A percentile compares a stretch with the other conserved stretches of the same genome.
Evolutionary conservation across 306 rosid species (phyloP).

Genomic region (Clitoria ternatea): DNA sequence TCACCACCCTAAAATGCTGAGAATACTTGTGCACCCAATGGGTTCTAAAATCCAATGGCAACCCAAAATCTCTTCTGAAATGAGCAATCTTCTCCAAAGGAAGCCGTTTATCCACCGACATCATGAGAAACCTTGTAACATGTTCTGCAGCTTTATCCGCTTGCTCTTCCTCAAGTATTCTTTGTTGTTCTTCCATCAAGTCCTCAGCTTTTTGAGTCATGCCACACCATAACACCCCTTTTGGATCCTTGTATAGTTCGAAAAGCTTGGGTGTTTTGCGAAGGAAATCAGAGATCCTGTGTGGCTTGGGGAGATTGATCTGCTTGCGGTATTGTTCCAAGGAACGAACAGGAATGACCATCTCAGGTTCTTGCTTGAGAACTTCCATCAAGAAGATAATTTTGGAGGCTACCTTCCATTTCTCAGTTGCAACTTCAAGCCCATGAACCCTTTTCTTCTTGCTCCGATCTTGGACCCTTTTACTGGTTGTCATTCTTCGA

Average conservation of each 20-base stretch:
- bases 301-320: conserved; percentile 76
- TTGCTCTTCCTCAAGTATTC: conserved; percentile 33
- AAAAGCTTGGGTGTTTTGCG: conserved; percentile 61
- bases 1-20: conserved; percentile 46
- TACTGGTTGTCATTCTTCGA: conserved; percentile 40
- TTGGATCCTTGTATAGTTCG: conserved; percentile 52
- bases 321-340: conserved; percentile 51
- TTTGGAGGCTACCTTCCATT: conserved; percentile 50
- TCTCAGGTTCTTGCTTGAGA: conserved; percentile 66
- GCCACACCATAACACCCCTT: conserved; percentile 67
- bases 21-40: conserved; percentile 71
- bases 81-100: conserved; percentile 52
- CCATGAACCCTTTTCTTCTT: conserved; percentile 57
- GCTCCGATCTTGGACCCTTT: conserved; percentile 43
- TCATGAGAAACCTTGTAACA: conserved; percentile 74
- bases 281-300: conserved; percentile 63
- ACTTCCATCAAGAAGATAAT: conserved; percentile 59
- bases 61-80: conserved; percentile 38
- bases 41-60: conserved; percentile 35
- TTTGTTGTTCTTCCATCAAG: conserved; percentile 51
- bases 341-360: conserved; percentile 58
- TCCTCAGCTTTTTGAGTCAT: conserved; percentile 55
- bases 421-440: conserved; percentile 70
- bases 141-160: conserved; percentile 63
- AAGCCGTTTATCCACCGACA: conserved; percentile 47